phyloP scores from a whole-genome alignment of 495 filamentous ascomycete species.

The Clohesyomyces aquaticus region DNA sequence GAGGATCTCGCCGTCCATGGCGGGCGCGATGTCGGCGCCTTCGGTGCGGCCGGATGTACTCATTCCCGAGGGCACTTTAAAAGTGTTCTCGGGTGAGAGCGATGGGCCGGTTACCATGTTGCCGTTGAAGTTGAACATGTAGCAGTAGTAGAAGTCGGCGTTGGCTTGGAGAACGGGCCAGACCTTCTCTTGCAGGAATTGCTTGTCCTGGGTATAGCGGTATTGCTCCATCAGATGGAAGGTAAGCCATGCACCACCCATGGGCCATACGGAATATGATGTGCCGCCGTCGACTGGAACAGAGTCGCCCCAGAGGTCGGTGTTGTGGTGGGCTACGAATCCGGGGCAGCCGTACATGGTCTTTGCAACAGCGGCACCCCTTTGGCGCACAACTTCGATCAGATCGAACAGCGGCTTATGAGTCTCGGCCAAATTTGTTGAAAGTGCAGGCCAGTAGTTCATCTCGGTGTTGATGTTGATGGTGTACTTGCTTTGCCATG shows the following conservation, averaged over 20 bases:
- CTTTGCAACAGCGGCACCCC: conserved; percentile 48
- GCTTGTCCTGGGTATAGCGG: conserved; percentile 28
- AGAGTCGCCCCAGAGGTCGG: conserved; percentile 39
- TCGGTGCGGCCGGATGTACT: conserved; percentile 3
- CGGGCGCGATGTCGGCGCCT: conserved; percentile 11
- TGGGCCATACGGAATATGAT: conserved; percentile 29
- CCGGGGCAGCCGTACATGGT: conserved; percentile 57
- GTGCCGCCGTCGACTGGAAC: conserved; percentile 35
- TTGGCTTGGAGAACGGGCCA: conserved; percentile 28
- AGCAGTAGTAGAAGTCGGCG: conserved; percentile 33
- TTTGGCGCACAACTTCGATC: conserved; percentile 46
- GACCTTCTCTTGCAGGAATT: conserved; percentile 13
- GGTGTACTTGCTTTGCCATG: conserved; percentile 61
- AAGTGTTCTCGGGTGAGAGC: conserved; percentile 36
- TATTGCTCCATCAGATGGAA: conserved; percentile 34
- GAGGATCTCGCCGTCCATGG: conserved; percentile 32
- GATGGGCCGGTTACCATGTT: conserved; percentile 32
- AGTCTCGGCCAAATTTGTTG: conserved; percentile 47
- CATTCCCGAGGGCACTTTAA: conserved; percentile 17
- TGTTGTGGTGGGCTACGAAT: conserved; percentile 42
- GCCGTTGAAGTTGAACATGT: conserved; percentile 29
- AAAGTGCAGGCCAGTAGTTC: conserved; percentile 62
- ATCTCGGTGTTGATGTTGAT: conserved; percentile 64
- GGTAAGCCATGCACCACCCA: conserved; percentile 32
- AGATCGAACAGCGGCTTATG: conserved; percentile 48